Evolutionary conservation across 2,329 filamentous ascomycete species (phyloP), one percentile per base, ranked within the genome.

Genomic region (Decorospora gaudefroyi): DNA sequence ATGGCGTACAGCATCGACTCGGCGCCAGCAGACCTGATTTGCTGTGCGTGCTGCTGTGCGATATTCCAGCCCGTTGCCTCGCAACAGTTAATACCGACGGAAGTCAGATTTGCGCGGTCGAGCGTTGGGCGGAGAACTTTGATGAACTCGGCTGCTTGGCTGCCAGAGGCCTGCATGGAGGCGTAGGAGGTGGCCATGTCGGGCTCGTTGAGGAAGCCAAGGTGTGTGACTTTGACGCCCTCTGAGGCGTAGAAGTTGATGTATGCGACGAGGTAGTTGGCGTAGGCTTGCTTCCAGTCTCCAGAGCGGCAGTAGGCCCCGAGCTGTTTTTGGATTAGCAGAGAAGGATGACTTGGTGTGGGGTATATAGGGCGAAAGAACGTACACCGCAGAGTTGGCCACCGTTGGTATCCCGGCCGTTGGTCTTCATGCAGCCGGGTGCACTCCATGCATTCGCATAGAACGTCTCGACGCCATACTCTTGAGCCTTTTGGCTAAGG

Each of bases 371-470:
- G 11, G 5, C 18, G n/a, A 58, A 36, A 10, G 64, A 61, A 46
- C 66, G 59, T 23, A 75, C 74, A 30, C 76, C 75, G 49, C 76
- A 78, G 0, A 79, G 59, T 33, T 68, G 72, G 1, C 76, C 75
- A 1, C 75, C 73, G 46, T 74, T 69, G 23, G 60, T 64, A 33
- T 78, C 71, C 36, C 72, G 65, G 3, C 61, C 59, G 41, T 77
- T 78, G 4, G 72, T 77, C 67, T 78, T 78, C 76, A 79, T 79
- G 54, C 72, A 78, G 0, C 74, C 74, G 0, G 75, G 76, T 0
- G 76, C 76, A 44, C 71, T 74, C 76, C 76, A 79, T 0, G 76
- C 75, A 60, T 79, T 72, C 1, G 71, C 73, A 49, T 78, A 76
- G 47, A 78, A 72, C 1, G 64, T 71, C 18, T 67, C 79, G 6